These are phyloP conservation scores for Penicillium argentinense DNA, from an alignment of 495 filamentous ascomycete genomes.

Conservation along the genomic window DNA sequence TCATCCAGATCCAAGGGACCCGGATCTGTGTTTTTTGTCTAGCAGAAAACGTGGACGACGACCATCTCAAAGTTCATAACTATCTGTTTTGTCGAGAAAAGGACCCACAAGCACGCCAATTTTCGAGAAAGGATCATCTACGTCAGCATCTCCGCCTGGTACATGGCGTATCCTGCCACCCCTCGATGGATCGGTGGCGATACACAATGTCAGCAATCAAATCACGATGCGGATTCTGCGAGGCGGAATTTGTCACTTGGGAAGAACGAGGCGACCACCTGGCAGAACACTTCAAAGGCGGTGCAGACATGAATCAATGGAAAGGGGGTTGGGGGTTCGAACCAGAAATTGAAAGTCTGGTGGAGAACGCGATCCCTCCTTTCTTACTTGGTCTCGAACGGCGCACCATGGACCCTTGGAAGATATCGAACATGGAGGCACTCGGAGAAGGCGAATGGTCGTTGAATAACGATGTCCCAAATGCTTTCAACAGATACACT, in stretches of 20 bases:
- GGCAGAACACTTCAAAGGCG: slow-evolving; percentile 62
- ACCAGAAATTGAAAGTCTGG: slow-evolving; percentile 53
- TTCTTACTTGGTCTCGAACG: slow-evolving; percentile 32
- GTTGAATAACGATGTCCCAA: neutral
- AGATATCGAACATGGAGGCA: neutral
- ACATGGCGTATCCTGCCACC: slow-evolving; percentile 60
- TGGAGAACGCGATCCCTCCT: slow-evolving; percentile 63
- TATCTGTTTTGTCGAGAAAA: slow-evolving; percentile 63
- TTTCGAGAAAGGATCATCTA: slow-evolving; percentile 78
- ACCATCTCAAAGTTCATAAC: slow-evolving; percentile 53
- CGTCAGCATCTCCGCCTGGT: slow-evolving; percentile 72
- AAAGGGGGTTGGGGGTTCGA: slow-evolving; percentile 70
- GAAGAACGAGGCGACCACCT: slow-evolving; percentile 59
- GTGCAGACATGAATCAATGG: slow-evolving; percentile 64
- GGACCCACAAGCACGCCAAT: slow-evolving; percentile 60
- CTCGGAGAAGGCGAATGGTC: neutral
- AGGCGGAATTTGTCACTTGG: slow-evolving; percentile 57
- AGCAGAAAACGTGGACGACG: neutral
- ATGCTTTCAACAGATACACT: neutral
- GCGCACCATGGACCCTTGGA: slow-evolving; percentile 26
- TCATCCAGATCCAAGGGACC: slow-evolving; percentile 44
- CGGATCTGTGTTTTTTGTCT: slow-evolving; percentile 36
- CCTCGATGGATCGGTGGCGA: slow-evolving; percentile 71
- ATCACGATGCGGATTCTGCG: slow-evolving; percentile 67
- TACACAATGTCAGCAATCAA: slow-evolving; percentile 53